Percentiles rank a stretch among this genome's conserved stretches.
Conservation (phyloP, 495 filamentous ascomycete genomes). For the Penicillium salamii region DNA sequence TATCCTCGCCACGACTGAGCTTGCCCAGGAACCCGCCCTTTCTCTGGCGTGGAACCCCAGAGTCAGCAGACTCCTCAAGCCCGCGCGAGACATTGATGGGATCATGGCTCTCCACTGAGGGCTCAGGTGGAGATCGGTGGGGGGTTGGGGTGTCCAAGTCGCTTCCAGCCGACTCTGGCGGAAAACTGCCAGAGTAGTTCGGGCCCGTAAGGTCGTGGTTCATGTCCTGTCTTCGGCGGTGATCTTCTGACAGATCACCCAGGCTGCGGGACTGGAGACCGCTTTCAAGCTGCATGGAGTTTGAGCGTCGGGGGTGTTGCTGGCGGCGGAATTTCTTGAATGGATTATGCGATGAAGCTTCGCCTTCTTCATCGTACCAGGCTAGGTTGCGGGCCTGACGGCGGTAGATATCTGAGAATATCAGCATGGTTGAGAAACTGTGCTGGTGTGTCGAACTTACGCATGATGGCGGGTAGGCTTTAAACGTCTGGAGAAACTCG, state of each 20-base stretch:
- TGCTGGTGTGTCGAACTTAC: background rate
- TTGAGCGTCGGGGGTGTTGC: constrained; percentile 21
- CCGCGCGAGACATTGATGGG: constrained; percentile 37
- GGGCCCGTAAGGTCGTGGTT: constrained; percentile 24
- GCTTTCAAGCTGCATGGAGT: constrained; percentile 35
- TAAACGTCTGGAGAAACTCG: background rate
- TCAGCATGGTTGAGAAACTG: background rate
- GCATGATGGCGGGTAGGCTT: background rate
- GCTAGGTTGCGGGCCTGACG: constrained; percentile 42
- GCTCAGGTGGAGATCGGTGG: constrained; percentile 12
- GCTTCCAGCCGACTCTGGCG: constrained; percentile 23
- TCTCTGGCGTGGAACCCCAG: constrained; percentile 24
- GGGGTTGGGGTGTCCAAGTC: constrained; percentile 12
- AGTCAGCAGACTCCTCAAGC: constrained; percentile 9
- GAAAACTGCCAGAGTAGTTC: constrained; percentile 28
- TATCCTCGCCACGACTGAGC: constrained; percentile 3
- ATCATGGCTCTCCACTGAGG: constrained; percentile 32
- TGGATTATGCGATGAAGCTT: constrained; percentile 44
- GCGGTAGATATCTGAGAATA: constrained; percentile 41
- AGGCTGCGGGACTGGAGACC: constrained; percentile 18
- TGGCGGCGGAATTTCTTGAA: constrained; percentile 43
- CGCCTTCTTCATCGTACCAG: constrained; percentile 48
- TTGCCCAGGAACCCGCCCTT: constrained; percentile 20
- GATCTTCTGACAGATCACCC: constrained; percentile 29
- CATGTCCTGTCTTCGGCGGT: constrained; percentile 26